Conservation (phyloP, 306 rosid genomes). For the Phaseolus lunatus region DNA sequence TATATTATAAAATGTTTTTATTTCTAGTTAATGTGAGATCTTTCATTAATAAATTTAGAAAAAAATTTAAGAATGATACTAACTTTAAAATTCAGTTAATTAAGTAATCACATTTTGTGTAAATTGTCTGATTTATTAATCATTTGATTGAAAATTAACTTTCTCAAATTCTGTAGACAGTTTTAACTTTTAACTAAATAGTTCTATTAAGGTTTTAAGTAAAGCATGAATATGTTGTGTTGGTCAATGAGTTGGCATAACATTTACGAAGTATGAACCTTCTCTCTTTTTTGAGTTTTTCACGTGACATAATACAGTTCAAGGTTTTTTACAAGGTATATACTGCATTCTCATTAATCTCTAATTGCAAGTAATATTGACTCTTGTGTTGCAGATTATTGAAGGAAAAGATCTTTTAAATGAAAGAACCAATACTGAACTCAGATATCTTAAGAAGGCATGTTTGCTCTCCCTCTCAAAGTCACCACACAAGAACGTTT, state of each 20-base stretch:
- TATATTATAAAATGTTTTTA: too few relatives aligned
- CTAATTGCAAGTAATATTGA: not conserved
- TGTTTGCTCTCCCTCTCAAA: conserved; percentile 32
- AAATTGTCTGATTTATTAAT: not conserved
- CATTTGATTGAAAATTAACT: not conserved
- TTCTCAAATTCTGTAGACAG: not conserved
- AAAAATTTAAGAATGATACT: too few relatives aligned
- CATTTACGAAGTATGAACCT: not conserved
- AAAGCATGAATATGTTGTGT: not conserved
- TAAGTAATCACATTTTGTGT: not conserved
- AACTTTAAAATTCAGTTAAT: not conserved
- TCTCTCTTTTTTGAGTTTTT: not conserved
- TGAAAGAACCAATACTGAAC: conserved; percentile 92
- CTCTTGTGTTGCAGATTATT: conserved; percentile 64
- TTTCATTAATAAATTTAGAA: too few relatives aligned
- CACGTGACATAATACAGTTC: not conserved
- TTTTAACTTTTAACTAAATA: not conserved
- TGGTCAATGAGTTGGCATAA: not conserved
- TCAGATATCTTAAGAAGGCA: conserved; percentile 86
- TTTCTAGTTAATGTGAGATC: too few relatives aligned
- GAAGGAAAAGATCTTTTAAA: conserved; percentile 82
- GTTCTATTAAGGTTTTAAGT: not conserved
- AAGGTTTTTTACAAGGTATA: not conserved
- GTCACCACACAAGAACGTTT: not conserved
- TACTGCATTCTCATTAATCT: not conserved